A percentile compares a stretch with the other conserved stretches of the same genome.
phyloP scores from a whole-genome alignment of 2,329 filamentous ascomycete genomes.

The Didymella pomorum region DNA sequence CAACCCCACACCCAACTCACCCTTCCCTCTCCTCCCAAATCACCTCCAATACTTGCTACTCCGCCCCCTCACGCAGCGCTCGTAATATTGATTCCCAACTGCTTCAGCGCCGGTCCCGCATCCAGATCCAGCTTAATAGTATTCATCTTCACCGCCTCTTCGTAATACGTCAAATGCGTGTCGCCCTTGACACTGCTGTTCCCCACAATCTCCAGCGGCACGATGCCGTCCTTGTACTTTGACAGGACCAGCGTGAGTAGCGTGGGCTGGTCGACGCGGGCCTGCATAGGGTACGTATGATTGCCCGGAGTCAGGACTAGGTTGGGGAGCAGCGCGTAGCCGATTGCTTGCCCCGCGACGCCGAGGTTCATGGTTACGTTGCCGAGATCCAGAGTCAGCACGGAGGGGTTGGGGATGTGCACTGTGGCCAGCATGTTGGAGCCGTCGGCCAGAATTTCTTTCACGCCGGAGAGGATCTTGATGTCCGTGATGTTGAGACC shows the following conservation, averaged over 20 bases:
- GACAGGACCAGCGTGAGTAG: constrained; percentile 56
- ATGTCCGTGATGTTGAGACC: constrained; percentile 62
- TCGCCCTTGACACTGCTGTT: constrained; percentile 61
- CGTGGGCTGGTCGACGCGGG: constrained; percentile 60
- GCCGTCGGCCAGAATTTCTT: constrained; percentile 48
- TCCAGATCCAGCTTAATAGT: constrained; percentile 64
- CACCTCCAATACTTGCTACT: no score
- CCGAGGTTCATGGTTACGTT: constrained; percentile 69
- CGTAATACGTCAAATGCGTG: constrained; percentile 64
- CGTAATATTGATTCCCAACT: constrained; percentile 40
- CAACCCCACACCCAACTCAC: not conserved
- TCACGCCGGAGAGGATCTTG: constrained; percentile 54
- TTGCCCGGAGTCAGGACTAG: constrained; percentile 65
- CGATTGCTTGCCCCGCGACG: constrained; percentile 62
- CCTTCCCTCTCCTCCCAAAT: no score
- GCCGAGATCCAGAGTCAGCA: constrained; percentile 72
- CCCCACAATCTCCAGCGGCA: constrained; percentile 65
- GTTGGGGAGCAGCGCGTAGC: constrained; percentile 65
- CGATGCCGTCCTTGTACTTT: constrained; percentile 63
- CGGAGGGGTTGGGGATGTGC: constrained; percentile 69
- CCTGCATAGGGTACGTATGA: constrained; percentile 65
- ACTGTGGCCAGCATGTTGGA: constrained; percentile 69
- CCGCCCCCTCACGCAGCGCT: not conserved
- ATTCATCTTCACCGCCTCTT: constrained; percentile 61
- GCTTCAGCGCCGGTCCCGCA: constrained; percentile 39